These are phyloP conservation scores for Pinus tabuliformis DNA, from an alignment of 75 land plant species.

Conservation along the genomic window DNA sequence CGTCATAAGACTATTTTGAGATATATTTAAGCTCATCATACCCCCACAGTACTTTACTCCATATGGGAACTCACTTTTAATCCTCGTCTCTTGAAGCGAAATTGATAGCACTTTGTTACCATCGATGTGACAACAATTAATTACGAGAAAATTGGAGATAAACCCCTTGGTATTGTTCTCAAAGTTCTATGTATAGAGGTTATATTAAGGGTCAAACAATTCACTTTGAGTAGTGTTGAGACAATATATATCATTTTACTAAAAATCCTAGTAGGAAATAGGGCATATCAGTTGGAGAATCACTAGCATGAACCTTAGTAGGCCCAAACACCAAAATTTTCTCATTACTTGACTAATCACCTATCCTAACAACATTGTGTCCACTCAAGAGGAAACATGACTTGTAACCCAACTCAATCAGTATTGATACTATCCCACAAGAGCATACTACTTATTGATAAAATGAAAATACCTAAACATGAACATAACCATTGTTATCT, in stretches of 20 bases:
- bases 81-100: conserved; percentile 40
- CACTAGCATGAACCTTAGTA: too few relatives aligned
- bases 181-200: conserved; percentile 45
- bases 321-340: too few relatives aligned
- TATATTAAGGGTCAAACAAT: conserved; percentile 36
- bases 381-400: too few relatives aligned
- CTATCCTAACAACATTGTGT: too few relatives aligned
- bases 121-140: conserved; percentile 67
- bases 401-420: too few relatives aligned
- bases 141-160: conserved; percentile 67
- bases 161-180: conserved; percentile 30
- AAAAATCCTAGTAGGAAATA: too few relatives aligned
- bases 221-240: conserved; percentile 44
- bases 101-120: conserved; percentile 67
- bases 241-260: conserved; percentile 39
- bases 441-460: too few relatives aligned
- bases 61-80: conserved; percentile 64
- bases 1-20: conserved; percentile 55
- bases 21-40: conserved; percentile 73
- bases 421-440: too few relatives aligned
- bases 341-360: too few relatives aligned
- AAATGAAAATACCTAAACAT: too few relatives aligned
- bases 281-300: too few relatives aligned
- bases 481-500: too few relatives aligned
- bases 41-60: conserved; percentile 50